phyloP scores from a whole-genome alignment of 106 monocot genomes.

The Phalaenopsis equestris region DNA sequence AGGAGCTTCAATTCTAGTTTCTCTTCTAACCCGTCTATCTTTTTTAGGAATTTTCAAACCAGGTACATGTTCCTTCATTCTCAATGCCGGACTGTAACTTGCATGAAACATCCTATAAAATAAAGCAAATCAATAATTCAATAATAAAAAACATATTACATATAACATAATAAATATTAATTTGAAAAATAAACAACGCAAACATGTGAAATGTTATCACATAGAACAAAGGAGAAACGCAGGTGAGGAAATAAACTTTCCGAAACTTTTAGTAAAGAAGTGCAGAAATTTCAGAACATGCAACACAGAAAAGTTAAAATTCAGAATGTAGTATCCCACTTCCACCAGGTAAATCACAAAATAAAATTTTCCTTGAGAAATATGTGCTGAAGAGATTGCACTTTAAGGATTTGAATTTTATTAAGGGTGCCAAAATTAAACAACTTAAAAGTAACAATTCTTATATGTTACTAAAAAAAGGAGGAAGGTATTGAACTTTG shows the following conservation, averaged over 20 bases:
- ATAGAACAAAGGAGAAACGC: neutral
- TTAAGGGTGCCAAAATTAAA: neutral
- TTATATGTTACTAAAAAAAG: neutral
- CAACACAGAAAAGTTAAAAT: neutral
- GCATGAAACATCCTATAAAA: slow-evolving; percentile 68
- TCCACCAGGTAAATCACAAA: neutral
- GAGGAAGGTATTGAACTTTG: too few species aligned
- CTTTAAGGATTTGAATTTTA: neutral
- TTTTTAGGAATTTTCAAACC: slow-evolving; percentile 53
- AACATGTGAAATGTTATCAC: neutral
- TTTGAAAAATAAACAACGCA: neutral
- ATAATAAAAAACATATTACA: neutral
- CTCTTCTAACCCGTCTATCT: slow-evolving; percentile 51
- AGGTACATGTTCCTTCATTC: slow-evolving; percentile 36
- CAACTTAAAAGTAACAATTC: neutral
- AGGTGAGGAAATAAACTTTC: too few species aligned
- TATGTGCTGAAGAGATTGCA: neutral
- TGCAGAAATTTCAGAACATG: neutral
- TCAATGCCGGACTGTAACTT: slow-evolving; percentile 26
- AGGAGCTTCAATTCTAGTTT: slow-evolving; percentile 50
- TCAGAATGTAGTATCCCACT: neutral
- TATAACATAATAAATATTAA: neutral
- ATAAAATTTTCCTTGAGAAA: neutral
- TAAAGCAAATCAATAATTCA: neutral
- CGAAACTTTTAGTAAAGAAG: neutral